Evolutionary conservation across 352 stramenopile genomes (phyloP).

Genomic region (Peronospora farinosa): DNA sequence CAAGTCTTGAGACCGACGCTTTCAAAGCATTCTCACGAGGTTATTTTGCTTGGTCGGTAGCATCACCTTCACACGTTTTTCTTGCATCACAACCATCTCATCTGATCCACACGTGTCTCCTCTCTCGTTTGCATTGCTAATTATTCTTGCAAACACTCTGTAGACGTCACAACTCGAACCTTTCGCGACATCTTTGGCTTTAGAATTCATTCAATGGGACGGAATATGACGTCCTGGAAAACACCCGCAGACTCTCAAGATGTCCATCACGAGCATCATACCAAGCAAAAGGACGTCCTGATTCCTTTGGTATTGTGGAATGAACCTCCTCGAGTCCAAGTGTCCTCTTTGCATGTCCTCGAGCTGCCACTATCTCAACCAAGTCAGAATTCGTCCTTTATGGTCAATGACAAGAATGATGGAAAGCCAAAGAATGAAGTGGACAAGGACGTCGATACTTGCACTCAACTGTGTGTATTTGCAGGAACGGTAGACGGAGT

Average conservation of each 20-base stretch:
- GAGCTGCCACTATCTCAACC: constrained; percentile 56
- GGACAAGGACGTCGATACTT: constrained; percentile 28
- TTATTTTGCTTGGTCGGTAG: not conserved
- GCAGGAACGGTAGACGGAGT: constrained; percentile 54
- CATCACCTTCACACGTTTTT: not conserved
- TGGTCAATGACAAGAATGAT: constrained; percentile 29
- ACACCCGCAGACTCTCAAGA: constrained; percentile 12
- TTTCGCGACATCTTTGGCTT: too few species aligned
- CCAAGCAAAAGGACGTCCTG: constrained; percentile 38
- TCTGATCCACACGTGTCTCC: not conserved
- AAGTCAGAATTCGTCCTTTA: constrained; percentile 52
- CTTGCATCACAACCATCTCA: not conserved
- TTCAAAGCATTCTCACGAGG: constrained; percentile 18
- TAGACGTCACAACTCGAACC: not conserved
- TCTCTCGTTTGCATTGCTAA: not conserved
- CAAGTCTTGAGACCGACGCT: constrained; percentile 7
- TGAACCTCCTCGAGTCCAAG: constrained; percentile 41
- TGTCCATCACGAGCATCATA: constrained; percentile 4
- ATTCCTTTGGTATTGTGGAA: constrained; percentile 71
- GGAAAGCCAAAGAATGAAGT: constrained; percentile 27
- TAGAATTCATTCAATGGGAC: constrained; percentile 5
- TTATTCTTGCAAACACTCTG: constrained; percentile 1
- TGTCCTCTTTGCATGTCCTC: constrained; percentile 56
- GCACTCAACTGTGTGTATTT: constrained; percentile 61
- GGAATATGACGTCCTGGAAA: constrained; percentile 19